Conservation (phyloP, 1,284 basidiomycete genomes). For the Tremellales sp. region DNA sequence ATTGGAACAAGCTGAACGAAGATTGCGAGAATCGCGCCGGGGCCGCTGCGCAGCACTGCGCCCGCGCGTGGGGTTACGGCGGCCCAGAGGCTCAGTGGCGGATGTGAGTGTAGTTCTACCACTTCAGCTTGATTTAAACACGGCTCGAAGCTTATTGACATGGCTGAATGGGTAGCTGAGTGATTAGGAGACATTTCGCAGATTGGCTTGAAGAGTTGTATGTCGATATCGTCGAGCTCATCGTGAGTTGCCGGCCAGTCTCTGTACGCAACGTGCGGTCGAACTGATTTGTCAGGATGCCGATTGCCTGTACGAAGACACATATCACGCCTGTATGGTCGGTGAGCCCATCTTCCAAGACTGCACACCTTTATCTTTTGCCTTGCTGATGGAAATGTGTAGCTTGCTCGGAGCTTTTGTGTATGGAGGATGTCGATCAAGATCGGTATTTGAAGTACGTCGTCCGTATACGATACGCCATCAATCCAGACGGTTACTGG, state of each 20-base stretch:
- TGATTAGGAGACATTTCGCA: conserved; percentile 7
- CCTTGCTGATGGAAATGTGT: neutral
- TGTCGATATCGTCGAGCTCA: conserved; percentile 10
- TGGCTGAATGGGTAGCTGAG: too few species aligned
- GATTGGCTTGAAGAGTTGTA: conserved; percentile 19
- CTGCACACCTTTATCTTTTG: too few species aligned
- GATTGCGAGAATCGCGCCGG: neutral
- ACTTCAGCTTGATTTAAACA: neutral
- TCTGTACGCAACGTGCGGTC: neutral
- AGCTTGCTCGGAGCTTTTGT: conserved; percentile 10
- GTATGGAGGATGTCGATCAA: conserved; percentile 1
- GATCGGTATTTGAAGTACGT: conserved; percentile 16
- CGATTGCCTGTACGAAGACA: neutral
- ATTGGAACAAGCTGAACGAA: neutral
- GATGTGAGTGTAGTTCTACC: neutral
- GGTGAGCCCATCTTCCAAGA: neutral
- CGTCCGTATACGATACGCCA: conserved; percentile 13
- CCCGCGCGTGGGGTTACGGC: neutral
- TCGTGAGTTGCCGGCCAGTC: conserved; percentile 4
- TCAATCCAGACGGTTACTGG: conserved; percentile 11
- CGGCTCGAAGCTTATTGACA: too few species aligned
- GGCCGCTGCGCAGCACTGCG: neutral
- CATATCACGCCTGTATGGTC: neutral
- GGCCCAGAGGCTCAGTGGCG: neutral
- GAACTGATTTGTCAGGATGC: neutral